phyloP scores from a whole-genome alignment of 2,329 filamentous ascomycete species.

The Colletotrichum liriopes region DNA sequence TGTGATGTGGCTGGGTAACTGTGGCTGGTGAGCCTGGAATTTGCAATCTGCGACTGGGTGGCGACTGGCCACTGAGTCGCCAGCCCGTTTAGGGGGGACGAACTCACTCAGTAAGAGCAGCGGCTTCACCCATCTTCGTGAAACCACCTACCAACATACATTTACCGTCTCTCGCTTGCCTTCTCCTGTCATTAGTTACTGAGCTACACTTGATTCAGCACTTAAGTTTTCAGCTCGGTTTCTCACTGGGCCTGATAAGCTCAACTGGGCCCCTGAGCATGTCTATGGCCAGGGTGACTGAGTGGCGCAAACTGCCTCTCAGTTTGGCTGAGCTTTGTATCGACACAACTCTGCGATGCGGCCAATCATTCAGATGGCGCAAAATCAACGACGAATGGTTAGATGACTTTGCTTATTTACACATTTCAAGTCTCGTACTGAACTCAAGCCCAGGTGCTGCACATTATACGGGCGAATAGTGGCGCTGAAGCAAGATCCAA shows the following conservation, averaged over 20 bases:
- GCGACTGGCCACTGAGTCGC: slow-evolving; percentile 27
- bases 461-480: slow-evolving; percentile 88
- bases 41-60: slow-evolving; percentile 1
- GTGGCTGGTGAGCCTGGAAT: slow-evolving; percentile 12
- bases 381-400: slow-evolving; percentile 90
- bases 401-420: slow-evolving; percentile 39
- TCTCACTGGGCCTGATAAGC: background rate
- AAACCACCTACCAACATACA: background rate
- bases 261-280: slow-evolving; percentile 44
- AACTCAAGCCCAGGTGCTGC: slow-evolving; percentile 73
- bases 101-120: background rate
- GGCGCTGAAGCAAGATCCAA: slow-evolving; percentile 85
- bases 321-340: slow-evolving; percentile 90
- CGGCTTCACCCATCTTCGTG: slow-evolving; percentile 6
- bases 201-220: background rate
- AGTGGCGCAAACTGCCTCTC: slow-evolving; percentile 91
- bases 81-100: slow-evolving; percentile 26
- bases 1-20: slow-evolving; percentile 4
- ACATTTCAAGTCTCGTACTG: background rate
- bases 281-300: slow-evolving; percentile 68
- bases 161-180: background rate
- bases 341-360: slow-evolving; percentile 93
- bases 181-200: background rate
- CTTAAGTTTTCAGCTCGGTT: background rate
- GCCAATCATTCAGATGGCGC: slow-evolving; percentile 97